Evolutionary conservation across 140 eudicot species (phyloP).

Genomic region (Anethum foeniculum): DNA sequence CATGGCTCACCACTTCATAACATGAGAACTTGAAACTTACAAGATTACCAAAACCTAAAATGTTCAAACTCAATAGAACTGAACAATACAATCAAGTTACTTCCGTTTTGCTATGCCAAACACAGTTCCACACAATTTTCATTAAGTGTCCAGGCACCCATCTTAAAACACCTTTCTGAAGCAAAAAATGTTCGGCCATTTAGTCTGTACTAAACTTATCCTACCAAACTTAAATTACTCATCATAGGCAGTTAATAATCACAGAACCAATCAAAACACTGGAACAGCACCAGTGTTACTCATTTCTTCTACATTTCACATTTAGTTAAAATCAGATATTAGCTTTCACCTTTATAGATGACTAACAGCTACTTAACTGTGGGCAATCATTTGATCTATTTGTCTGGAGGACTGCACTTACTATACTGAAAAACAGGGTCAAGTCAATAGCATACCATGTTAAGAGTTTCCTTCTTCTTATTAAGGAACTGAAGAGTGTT

Average conservation of each 20-base stretch:
- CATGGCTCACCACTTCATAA: slow-evolving; percentile 1
- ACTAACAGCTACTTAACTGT: background rate
- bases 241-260: background rate
- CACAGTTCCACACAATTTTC: background rate
- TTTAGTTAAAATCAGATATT: background rate
- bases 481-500: slow-evolving; percentile 92
- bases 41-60: background rate
- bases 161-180: background rate
- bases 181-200: background rate
- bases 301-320: background rate
- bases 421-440: slow-evolving; percentile 16
- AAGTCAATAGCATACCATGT: slow-evolving; percentile 52
- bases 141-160: background rate
- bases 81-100: background rate
- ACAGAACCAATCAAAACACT: background rate
- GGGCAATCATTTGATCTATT: background rate
- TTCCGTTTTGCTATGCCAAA: background rate
- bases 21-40: background rate
- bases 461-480: slow-evolving; percentile 83
- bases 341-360: background rate
- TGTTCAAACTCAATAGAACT: background rate
- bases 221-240: background rate
- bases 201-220: background rate
- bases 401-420: background rate
- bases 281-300: background rate